These are phyloP conservation scores for Aureobasidium uvarum DNA, from an alignment of 2,329 filamentous ascomycete species.

Conservation along the genomic window DNA sequence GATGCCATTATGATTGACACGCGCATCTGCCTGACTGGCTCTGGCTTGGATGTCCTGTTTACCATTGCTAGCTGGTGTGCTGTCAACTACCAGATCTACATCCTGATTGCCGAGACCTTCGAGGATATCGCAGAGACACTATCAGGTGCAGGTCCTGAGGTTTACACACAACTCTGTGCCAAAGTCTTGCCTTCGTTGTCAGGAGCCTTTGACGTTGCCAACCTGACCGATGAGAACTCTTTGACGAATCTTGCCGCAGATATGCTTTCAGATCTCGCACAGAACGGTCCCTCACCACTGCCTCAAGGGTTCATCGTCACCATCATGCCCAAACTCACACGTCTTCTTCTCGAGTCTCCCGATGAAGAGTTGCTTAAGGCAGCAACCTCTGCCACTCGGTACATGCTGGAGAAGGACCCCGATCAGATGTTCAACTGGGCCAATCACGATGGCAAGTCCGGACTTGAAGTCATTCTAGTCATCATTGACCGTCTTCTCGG, in stretches of 20 bases:
- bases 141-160: conserved; percentile 61
- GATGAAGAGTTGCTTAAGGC: conserved; percentile 87
- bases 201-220: conserved; percentile 84
- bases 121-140: conserved; percentile 77
- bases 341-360: conserved; percentile 75
- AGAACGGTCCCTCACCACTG: conserved; percentile 80
- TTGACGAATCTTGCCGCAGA: conserved; percentile 85
- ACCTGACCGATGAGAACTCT: conserved; percentile 78
- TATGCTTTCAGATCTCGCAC: conserved; percentile 73
- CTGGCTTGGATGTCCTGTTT: conserved; percentile 81
- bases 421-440: conserved; percentile 86
- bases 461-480: conserved; percentile 82
- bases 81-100: conserved; percentile 84
- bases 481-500: conserved; percentile 90
- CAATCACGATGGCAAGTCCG: conserved; percentile 73
- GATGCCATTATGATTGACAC: conserved; percentile 80
- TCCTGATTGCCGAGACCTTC: conserved; percentile 85
- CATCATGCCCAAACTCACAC: conserved; percentile 81
- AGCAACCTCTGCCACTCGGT: conserved; percentile 81
- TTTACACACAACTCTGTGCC: conserved; percentile 74
- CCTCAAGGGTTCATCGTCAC: conserved; percentile 82
- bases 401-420: conserved; percentile 85
- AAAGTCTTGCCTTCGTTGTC: conserved; percentile 86
- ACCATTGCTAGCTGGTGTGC: conserved; percentile 84
- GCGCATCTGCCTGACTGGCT: conserved; percentile 68